phyloP scores from a whole-genome alignment of 768 basidiomycete species.

The Rhizopogon sp. region DNA sequence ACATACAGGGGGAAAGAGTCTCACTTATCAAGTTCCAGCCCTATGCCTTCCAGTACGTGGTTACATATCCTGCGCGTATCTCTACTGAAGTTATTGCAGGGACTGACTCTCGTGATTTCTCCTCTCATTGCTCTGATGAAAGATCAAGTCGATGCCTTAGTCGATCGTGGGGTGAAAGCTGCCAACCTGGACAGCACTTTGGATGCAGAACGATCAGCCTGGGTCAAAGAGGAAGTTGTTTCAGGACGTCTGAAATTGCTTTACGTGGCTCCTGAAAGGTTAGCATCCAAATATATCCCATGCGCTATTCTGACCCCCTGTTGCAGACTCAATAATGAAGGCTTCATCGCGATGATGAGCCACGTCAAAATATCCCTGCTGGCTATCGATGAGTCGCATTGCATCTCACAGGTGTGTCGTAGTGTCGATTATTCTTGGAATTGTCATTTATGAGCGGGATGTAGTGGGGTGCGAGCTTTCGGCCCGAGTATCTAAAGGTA shows the following conservation, averaged over 20 bases:
- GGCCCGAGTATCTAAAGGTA: constrained; percentile 29
- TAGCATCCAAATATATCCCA: background rate
- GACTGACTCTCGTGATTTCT: constrained; percentile 32
- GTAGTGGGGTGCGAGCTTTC: constrained; percentile 41
- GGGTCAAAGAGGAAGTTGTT: constrained; percentile 32
- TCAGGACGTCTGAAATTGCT: constrained; percentile 40
- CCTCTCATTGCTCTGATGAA: constrained; percentile 33
- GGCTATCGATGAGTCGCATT: constrained; percentile 48
- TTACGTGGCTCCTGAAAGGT: constrained; percentile 44
- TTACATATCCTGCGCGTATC: background rate
- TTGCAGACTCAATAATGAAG: constrained; percentile 39
- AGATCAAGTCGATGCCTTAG: constrained; percentile 35
- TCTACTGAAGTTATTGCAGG: constrained; percentile 3
- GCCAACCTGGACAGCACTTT: constrained; percentile 37
- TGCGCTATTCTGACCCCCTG: background rate
- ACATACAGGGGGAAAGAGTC: constrained; percentile 30
- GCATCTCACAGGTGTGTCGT: constrained; percentile 34
- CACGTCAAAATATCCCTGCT: constrained; percentile 38
- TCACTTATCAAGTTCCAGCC: constrained; percentile 37
- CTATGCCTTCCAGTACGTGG: constrained; percentile 29
- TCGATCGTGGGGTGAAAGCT: constrained; percentile 29
- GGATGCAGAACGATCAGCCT: constrained; percentile 21
- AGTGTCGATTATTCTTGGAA: background rate
- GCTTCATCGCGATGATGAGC: constrained; percentile 38
- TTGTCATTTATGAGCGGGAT: background rate